A percentile compares a stretch with the other conserved stretches of the same genome.
These are phyloP conservation scores for Vitellaria paradoxa DNA, from an alignment of 179 eudicot species.

Conservation along the genomic window DNA sequence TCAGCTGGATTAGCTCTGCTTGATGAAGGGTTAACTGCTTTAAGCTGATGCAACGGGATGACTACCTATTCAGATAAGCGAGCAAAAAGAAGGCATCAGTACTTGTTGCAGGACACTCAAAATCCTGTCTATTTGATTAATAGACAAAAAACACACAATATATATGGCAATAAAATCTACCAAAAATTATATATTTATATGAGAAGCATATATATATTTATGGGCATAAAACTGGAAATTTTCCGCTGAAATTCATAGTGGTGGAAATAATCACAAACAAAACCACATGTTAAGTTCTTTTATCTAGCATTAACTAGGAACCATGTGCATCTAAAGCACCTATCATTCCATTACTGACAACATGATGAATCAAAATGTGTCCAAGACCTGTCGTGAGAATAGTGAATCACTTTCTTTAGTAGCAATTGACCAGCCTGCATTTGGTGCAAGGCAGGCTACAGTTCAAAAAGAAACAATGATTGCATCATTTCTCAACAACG, in stretches of 20 bases:
- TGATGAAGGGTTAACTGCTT: conserved; percentile 75
- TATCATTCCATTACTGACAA: not conserved
- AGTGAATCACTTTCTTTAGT: not conserved
- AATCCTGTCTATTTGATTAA: not conserved
- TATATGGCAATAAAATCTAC: not conserved
- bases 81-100: not conserved
- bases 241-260: not conserved
- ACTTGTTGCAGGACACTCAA: not conserved
- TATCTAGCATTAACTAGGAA: not conserved
- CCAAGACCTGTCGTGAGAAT: not conserved
- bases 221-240: not conserved
- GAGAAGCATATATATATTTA: not conserved
- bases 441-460: not conserved
- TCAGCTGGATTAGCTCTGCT: conserved; percentile 70
- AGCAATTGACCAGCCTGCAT: conserved; percentile 5
- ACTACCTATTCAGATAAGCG: conserved; percentile 46
- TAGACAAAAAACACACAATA: not conserved
- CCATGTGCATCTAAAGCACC: not conserved
- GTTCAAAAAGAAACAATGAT: not conserved
- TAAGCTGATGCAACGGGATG: conserved; percentile 71
- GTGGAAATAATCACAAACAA: not conserved
- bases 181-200: not conserved
- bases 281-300: not conserved
- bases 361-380: not conserved
- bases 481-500: not conserved